These are phyloP conservation scores for Juncus inflexus DNA, from an alignment of 176 grass and related monocot species.

Conservation along the genomic window DNA sequence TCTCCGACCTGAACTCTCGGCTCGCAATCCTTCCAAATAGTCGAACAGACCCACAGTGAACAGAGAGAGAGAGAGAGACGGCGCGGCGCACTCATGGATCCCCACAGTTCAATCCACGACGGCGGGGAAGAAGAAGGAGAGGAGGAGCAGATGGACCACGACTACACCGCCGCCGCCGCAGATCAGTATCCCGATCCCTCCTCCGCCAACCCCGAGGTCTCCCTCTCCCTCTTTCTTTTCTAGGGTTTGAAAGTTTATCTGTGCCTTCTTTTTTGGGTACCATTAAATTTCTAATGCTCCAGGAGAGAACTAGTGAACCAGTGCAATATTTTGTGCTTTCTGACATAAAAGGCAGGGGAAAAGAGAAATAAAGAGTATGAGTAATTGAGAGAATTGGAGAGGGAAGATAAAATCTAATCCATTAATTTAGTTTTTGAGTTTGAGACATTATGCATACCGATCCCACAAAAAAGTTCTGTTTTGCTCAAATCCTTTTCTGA, in stretches of 20 bases:
- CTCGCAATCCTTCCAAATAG: no score
- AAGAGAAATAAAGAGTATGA: background rate
- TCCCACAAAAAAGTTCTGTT: no score
- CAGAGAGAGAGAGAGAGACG: no score
- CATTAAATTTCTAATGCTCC: background rate
- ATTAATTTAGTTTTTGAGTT: background rate
- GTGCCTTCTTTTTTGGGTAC: background rate
- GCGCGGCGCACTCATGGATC: no score
- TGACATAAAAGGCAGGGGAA: background rate
- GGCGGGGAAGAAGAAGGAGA: background rate
- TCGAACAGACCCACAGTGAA: no score
- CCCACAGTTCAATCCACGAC: no score
- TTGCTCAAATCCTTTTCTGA: no score
- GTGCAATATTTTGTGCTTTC: background rate
- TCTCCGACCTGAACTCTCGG: no score
- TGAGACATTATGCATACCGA: no score
- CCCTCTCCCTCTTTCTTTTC: slow-evolving; percentile 9
- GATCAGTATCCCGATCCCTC: background rate
- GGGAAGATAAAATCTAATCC: background rate
- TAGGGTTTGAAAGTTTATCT: background rate
- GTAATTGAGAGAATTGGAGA: background rate
- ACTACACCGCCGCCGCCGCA: background rate
- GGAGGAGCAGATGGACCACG: slow-evolving; percentile 11
- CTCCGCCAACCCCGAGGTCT: slow-evolving; percentile 31
- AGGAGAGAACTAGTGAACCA: background rate